These are phyloP conservation scores for Trametes gibbosa DNA, from an alignment of 768 basidiomycete genomes.

Conservation along the genomic window DNA sequence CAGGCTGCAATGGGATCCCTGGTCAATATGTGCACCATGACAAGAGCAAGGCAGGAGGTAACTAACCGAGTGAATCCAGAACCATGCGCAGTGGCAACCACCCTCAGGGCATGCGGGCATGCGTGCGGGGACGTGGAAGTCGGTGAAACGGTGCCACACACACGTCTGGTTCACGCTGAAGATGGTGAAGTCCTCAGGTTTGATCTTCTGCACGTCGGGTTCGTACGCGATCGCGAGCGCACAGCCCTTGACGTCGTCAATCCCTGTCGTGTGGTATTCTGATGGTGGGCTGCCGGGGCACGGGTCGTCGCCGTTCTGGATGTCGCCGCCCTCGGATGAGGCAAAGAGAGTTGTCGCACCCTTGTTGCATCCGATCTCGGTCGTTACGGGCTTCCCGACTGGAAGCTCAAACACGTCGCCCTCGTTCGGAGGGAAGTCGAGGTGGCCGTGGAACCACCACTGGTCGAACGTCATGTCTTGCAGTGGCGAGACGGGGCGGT, in stretches of 20 bases:
- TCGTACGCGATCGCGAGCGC: constrained; percentile 76
- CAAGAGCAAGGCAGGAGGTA: background rate
- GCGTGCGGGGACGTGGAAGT: constrained; percentile 60
- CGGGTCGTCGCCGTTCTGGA: constrained; percentile 48
- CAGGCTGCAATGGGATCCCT: constrained; percentile 28
- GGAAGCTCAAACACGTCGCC: constrained; percentile 59
- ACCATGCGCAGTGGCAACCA: constrained; percentile 68
- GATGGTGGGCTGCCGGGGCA: constrained; percentile 47
- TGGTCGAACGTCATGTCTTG: constrained; percentile 38
- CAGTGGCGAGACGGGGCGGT: constrained; percentile 53
- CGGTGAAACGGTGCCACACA: constrained; percentile 68
- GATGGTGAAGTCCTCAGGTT: constrained; percentile 67
- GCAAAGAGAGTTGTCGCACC: constrained; percentile 56
- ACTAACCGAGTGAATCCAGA: constrained; percentile 66
- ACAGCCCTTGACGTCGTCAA: constrained; percentile 59
- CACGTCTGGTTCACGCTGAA: constrained; percentile 80
- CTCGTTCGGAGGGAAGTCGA: constrained; percentile 53
- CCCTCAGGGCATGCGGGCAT: constrained; percentile 69
- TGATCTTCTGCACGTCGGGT: constrained; percentile 49
- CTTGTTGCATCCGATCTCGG: constrained; percentile 59
- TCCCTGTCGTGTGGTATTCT: constrained; percentile 53
- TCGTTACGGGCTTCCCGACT: constrained; percentile 51
- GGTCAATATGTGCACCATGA: background rate
- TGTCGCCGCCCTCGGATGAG: constrained; percentile 52
- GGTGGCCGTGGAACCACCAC: constrained; percentile 65